Evolutionary conservation across 129 eudicot species (phyloP).

Genomic region (Flaveria ramosissima): DNA sequence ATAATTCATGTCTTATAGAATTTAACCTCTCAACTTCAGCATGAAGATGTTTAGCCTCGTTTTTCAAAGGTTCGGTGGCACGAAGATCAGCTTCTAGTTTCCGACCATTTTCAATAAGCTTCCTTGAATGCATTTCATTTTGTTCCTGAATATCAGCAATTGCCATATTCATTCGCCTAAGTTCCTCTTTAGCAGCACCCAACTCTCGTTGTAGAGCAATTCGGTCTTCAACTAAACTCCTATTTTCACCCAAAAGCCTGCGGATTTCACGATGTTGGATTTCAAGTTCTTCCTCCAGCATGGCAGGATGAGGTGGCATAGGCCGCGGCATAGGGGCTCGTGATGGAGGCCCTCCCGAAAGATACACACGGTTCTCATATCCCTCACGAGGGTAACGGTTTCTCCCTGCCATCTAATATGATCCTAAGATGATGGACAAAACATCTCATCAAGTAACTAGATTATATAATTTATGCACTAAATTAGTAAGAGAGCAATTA

Average conservation of each 20-base stretch:
- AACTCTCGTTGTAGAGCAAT: constrained; percentile 67
- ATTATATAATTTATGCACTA: constrained; percentile 10
- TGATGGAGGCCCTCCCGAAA: constrained; percentile 49
- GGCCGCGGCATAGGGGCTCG: constrained; percentile 60
- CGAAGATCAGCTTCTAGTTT: constrained; percentile 91
- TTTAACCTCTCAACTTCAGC: constrained; percentile 72
- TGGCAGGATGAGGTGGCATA: constrained; percentile 76
- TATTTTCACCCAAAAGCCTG: constrained; percentile 80
- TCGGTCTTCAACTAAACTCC: constrained; percentile 78
- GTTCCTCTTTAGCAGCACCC: constrained; percentile 72
- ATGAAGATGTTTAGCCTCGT: constrained; percentile 64
- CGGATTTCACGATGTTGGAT: constrained; percentile 74
- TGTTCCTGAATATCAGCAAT: constrained; percentile 71
- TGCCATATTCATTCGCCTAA: constrained; percentile 62
- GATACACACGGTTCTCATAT: constrained; percentile 66
- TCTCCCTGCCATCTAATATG: constrained; percentile 70
- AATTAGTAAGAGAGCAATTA: constrained; percentile 5
- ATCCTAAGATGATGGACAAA: constrained; percentile 5
- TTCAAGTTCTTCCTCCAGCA: constrained; percentile 89
- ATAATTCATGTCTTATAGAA: constrained; percentile 55
- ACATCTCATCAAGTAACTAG: constrained; percentile 6
- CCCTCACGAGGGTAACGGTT: constrained; percentile 67
- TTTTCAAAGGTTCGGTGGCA: constrained; percentile 68
- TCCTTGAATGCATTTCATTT: constrained; percentile 68
- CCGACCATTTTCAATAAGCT: constrained; percentile 72